These are phyloP conservation scores for Corymbia maculata DNA, from an alignment of 345 rosid species.

Conservation along the genomic window DNA sequence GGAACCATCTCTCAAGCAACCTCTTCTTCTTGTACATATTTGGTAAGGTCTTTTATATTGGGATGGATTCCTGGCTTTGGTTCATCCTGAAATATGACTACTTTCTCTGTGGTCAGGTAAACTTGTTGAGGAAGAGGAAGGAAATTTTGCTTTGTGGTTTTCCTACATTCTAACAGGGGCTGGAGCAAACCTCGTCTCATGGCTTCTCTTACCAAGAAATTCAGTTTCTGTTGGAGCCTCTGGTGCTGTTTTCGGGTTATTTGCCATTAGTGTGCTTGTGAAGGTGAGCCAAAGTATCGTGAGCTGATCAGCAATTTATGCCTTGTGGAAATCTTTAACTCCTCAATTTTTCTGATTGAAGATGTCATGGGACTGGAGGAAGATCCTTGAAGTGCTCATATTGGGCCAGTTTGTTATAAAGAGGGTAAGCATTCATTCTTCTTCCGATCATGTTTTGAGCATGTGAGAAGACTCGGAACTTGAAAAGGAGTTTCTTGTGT, in stretches of 20 bases:
- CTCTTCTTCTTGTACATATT: constrained; percentile 93
- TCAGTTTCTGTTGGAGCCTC: constrained; percentile 92
- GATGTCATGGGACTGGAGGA: constrained; percentile 98
- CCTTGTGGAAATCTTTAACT: not conserved
- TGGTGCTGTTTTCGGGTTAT: constrained; percentile 88
- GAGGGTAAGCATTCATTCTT: constrained; percentile 33
- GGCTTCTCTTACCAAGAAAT: constrained; percentile 88
- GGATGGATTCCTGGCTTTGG: not conserved
- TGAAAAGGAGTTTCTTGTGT: not conserved
- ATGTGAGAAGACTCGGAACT: not conserved
- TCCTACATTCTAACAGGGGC: constrained; percentile 74
- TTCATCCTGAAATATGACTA: not conserved
- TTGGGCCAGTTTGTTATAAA: constrained; percentile 85
- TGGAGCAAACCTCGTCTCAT: constrained; percentile 87
- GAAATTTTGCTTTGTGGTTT: constrained; percentile 70
- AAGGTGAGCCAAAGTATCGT: constrained; percentile 32
- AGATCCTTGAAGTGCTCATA: constrained; percentile 91
- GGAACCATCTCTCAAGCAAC: constrained; percentile 97
- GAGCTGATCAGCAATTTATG: not conserved
- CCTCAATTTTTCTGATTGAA: constrained; percentile 11
- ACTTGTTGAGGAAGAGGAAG: constrained; percentile 95
- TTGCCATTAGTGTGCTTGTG: constrained; percentile 82
- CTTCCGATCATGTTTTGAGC: not conserved
- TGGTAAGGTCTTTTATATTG: constrained; percentile 37
- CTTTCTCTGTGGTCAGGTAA: constrained; percentile 42